Evolutionary conservation across 306 rosid species (phyloP), one percentile per base, ranked within the genome.

Genomic region (Myrica gale): DNA sequence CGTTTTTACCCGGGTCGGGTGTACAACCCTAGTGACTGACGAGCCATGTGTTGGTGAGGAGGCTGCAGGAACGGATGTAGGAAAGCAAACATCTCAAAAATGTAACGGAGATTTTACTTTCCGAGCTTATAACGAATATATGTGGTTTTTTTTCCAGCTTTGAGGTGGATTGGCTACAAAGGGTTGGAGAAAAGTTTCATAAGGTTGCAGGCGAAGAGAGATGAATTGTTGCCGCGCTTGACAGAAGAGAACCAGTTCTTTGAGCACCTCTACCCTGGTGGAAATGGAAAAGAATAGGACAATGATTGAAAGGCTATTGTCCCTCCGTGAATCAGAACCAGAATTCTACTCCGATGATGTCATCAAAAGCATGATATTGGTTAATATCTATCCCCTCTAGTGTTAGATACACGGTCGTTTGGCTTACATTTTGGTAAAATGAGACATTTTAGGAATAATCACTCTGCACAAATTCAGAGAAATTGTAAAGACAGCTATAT

Each of bases 101-200:
- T 2, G 50, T 84, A 63, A 74, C 43, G 42, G 85, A 84, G 12
- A 37, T 6, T 44, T 44, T 74, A 47, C 39, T 48, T 42, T 16
- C 0, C 39, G 1, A 51, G 52, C 11, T 16, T 21, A 9, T 12
- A 26, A 7, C 74, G 61, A 76, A 68, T 41, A 54, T 76, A 52
- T 79, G 79, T 66, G 84, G 82, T 41, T 79, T 76, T 76, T 21
- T 46, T 85, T 17, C 84, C 86, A 1, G 46, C 76, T 12, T 17
- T 76, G 41, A 55, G 54, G 53, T 82, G 76, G 88, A 5, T 76
- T 23, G 88, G 77, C 57, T 74, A 67, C 80, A 48, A 71, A 70
- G 78, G 52, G 56, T 51, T 51, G 20, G 56, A 51, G 48, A 46
- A 52, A 73, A 79, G 61, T 67, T 76, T 83, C 79, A 6, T 21